These are phyloP conservation scores for Teratosphaeria destructans DNA, from an alignment of 2,329 filamentous ascomycete species.

Conservation along the genomic window DNA sequence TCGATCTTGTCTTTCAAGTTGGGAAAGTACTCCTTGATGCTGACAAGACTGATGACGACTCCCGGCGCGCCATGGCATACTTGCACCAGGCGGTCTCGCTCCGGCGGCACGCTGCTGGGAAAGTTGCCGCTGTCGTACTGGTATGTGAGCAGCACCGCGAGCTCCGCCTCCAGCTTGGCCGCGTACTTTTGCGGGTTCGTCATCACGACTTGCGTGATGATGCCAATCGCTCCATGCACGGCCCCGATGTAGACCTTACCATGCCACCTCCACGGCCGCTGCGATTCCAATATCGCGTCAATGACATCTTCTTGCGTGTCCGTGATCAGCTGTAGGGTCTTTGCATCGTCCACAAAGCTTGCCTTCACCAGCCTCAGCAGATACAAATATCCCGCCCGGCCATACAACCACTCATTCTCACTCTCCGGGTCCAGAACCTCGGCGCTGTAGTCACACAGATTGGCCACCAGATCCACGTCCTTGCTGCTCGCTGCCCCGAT, in stretches of 20 bases:
- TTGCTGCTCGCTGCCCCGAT: conserved; percentile 41
- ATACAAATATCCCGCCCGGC: conserved; percentile 58
- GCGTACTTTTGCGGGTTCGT: conserved; percentile 47
- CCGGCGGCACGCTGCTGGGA: conserved; percentile 43
- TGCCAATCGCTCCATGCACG: conserved; percentile 58
- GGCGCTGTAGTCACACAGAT: conserved; percentile 40
- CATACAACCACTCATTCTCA: conserved; percentile 55
- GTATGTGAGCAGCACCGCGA: conserved; percentile 47
- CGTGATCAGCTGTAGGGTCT: conserved; percentile 42
- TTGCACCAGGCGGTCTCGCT: conserved; percentile 46
- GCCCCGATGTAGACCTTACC: conserved; percentile 55
- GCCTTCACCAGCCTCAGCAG: conserved; percentile 53
- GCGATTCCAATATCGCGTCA: conserved; percentile 47
- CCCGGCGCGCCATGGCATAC: conserved; percentile 60
- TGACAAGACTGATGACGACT: conserved; percentile 47
- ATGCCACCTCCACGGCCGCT: conserved; percentile 54
- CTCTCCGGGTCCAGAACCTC: conserved; percentile 38
- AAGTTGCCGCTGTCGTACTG: conserved; percentile 56
- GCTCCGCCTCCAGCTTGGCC: conserved; percentile 40
- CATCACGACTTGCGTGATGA: conserved; percentile 57
- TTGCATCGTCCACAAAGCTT: conserved; percentile 41
- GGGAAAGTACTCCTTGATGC: conserved; percentile 48
- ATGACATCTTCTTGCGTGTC: conserved; percentile 48
- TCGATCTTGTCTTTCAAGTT: conserved; percentile 44
- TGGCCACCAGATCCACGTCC: conserved; percentile 38